Percentiles rank a stretch among this genome's conserved stretches.
Evolutionary conservation across 257 asterid genomes (phyloP).

Genomic region (Przewalskia tangutica): DNA sequence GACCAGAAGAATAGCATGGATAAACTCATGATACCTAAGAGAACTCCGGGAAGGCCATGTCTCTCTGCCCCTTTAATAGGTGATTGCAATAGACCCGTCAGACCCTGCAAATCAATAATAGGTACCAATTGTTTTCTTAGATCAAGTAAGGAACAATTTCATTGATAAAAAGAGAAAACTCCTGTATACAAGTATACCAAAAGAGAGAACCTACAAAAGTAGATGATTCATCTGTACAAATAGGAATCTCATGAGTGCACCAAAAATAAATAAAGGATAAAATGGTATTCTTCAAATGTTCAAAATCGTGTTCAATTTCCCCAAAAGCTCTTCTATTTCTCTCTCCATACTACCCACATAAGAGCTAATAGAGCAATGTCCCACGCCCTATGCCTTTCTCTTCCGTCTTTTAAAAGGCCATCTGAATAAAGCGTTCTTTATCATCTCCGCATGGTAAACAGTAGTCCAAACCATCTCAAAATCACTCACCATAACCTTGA

Average conservation of each 20-base stretch:
- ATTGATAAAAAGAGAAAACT: not conserved
- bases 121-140: not conserved
- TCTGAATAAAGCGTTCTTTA: too few species aligned
- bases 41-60: slow-evolving; percentile 92
- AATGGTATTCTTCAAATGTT: too few species aligned
- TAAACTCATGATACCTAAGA: slow-evolving; percentile 48
- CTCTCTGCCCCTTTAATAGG: slow-evolving; percentile 97
- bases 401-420: too few species aligned
- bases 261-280: not conserved
- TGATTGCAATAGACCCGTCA: slow-evolving; percentile 93
- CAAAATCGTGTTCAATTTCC: too few species aligned
- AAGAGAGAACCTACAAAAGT: not conserved
- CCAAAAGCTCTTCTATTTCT: too few species aligned
- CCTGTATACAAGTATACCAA: not conserved
- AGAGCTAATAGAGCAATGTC: too few species aligned
- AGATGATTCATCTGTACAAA: not conserved
- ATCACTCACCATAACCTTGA: too few species aligned
- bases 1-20: not conserved
- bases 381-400: too few species aligned
- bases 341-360: too few species aligned
- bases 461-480: too few species aligned
- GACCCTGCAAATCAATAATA: slow-evolving; percentile 46
- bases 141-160: not conserved
- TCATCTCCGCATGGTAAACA: too few species aligned
- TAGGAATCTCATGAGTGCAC: not conserved